Evolutionary conservation across 202 grass and related monocot genomes (phyloP), one percentile per base, ranked within the genome.

Genomic region (Alloteropsis angusta): DNA sequence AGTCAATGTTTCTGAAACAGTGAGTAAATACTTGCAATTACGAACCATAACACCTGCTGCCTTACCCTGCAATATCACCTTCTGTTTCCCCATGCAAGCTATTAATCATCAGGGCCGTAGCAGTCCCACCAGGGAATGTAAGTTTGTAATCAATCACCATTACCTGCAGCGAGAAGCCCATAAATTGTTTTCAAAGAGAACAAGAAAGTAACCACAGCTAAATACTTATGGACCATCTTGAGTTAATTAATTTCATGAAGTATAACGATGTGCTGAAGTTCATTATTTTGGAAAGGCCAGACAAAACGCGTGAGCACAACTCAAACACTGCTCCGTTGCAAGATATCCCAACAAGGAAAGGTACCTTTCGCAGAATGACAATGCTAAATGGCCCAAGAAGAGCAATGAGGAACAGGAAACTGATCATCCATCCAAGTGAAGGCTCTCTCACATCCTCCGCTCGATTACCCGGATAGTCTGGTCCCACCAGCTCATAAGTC

Each of bases 21-120:
- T 30, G 16, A 5, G 7, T 0, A 80, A 74, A 80, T 10, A 49
- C 9, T 81, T 68, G 34, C 45, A 68, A 60, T 7, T 32, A 80
- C 60, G 76, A 57, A 65, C 18, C 15, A 22, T 5, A 59, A 30
- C 72, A 11, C 11, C 58, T 58, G 36, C 35, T 39, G 65, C 74
- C 72, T 87, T 90, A 97, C 94, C 46, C 80, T 60, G 80, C 63
- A 75, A 69, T 10, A 68, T 80, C 53, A 68, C 60, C 53, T 69
- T 80, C 69, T 22, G 46, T 46, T 84, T 84, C 52, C 15, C 86
- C 75, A 75, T 88, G 81, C 55, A 97, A 92, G 66, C 91, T 97
- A 73, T 97, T 97, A 60, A 97, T 97, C 68, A 97, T 88, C 53
- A 97, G 41, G 41, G 94, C 94, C 62, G 91, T 97, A 67, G 94